Conservation (phyloP, 1,139 yeast species). For the Debaryomyces subglobosus region DNA sequence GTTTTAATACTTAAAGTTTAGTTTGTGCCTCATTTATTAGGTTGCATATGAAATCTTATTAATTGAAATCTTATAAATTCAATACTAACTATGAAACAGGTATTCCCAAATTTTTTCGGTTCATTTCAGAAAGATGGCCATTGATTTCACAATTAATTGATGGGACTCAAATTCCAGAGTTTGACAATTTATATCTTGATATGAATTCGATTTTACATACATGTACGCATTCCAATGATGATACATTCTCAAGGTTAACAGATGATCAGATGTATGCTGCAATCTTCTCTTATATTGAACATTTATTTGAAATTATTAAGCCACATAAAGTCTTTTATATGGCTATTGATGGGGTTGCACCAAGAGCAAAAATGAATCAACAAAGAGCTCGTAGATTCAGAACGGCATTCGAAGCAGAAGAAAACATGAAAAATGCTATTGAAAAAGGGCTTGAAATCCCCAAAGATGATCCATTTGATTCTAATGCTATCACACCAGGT, state of each 20-base stretch:
- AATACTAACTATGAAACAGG: conserved; percentile 49
- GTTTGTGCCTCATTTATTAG: background rate
- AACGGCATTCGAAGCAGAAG: conserved; percentile 92
- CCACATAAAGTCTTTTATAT: conserved; percentile 89
- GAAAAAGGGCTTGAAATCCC: conserved; percentile 65
- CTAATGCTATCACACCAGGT: conserved; percentile 96
- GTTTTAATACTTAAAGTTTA: background rate
- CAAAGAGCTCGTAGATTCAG: conserved; percentile 97
- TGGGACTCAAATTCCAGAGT: conserved; percentile 86
- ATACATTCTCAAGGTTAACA: conserved; percentile 61
- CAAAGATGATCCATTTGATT: conserved; percentile 83
- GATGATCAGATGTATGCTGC: conserved; percentile 93
- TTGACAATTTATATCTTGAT: conserved; percentile 91
- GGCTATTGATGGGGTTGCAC: conserved; percentile 99
- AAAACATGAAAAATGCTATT: conserved; percentile 66
- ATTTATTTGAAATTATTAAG: conserved; percentile 80
- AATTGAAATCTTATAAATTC: background rate
- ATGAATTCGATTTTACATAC: conserved; percentile 97
- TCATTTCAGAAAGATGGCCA: conserved; percentile 99
- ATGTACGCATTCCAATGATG: conserved; percentile 82
- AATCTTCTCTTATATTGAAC: conserved; percentile 94
- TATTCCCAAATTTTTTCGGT: conserved; percentile 94
- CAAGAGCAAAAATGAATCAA: conserved; percentile 99
- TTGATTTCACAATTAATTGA: conserved; percentile 86
- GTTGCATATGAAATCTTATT: background rate